Evolutionary conservation across 441 rosid species (phyloP).

Genomic region (Dalechampia spathulata): DNA sequence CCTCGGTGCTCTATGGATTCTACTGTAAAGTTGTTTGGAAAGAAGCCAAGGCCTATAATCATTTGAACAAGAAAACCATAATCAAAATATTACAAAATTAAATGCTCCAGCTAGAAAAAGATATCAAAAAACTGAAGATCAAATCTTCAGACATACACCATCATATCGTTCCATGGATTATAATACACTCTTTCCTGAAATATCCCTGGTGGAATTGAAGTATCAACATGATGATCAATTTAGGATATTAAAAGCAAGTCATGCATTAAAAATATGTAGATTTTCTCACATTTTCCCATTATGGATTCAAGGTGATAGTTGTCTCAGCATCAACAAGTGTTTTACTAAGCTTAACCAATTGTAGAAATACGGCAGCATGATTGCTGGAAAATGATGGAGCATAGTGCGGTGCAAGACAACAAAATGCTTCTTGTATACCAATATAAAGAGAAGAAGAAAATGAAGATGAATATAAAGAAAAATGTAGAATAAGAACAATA

Average conservation of each 20-base stretch:
- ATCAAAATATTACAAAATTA: constrained; percentile 7
- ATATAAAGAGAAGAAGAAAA: too few species aligned
- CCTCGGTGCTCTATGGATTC: constrained; percentile 84
- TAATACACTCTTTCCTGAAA: constrained; percentile 89
- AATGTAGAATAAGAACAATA: too few species aligned
- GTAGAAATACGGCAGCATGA: constrained; percentile 91
- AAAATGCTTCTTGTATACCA: too few species aligned
- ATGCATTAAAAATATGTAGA: not conserved
- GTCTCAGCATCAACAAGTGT: constrained; percentile 91
- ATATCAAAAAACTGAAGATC: not conserved
- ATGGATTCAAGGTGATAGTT: constrained; percentile 70
- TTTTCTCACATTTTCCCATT: constrained; percentile 82
- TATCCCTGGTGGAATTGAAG: constrained; percentile 53
- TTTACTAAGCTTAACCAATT: constrained; percentile 80
- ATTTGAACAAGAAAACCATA: constrained; percentile 5
- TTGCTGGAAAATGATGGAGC: constrained; percentile 46
- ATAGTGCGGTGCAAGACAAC: constrained; percentile 3
- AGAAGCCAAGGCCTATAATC: constrained; percentile 63
- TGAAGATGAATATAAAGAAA: too few species aligned
- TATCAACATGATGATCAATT: constrained; percentile 8
- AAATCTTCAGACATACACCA: constrained; percentile 41
- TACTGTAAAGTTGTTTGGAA: constrained; percentile 65
- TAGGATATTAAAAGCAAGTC: not conserved
- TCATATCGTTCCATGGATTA: constrained; percentile 93
- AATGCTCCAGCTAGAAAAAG: constrained; percentile 1